Percentiles rank a stretch among this genome's conserved stretches.
Conservation (phyloP, 148 eudicot species). For the Agrostemma githago region DNA sequence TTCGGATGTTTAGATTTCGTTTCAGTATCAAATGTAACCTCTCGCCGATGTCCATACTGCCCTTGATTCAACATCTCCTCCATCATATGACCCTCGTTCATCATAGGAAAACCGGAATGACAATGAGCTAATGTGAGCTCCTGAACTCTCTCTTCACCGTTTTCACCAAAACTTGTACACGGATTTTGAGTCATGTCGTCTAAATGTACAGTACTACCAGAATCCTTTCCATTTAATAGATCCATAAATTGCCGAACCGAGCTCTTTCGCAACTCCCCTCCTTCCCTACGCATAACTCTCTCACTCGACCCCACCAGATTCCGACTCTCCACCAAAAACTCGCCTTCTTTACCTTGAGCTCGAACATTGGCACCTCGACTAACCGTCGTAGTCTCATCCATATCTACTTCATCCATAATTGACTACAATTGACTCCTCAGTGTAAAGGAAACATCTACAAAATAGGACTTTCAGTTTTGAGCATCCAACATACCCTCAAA, state of each 20-base stretch:
- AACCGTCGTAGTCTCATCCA: slow-evolving; percentile 36
- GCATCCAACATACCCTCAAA: not conserved
- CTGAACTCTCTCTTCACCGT: slow-evolving; percentile 49
- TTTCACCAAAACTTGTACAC: slow-evolving; percentile 35
- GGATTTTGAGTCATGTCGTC: slow-evolving; percentile 37
- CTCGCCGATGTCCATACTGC: slow-evolving; percentile 40
- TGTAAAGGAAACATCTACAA: slow-evolving; percentile 26
- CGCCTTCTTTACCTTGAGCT: slow-evolving; percentile 40
- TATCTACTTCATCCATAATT: slow-evolving; percentile 57
- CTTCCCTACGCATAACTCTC: slow-evolving; percentile 39
- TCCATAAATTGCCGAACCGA: slow-evolving; percentile 41
- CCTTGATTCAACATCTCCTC: slow-evolving; percentile 36
- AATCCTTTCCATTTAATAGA: slow-evolving; percentile 39
- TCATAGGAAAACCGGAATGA: slow-evolving; percentile 31
- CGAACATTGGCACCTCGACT: slow-evolving; percentile 33
- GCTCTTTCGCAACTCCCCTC: slow-evolving; percentile 33
- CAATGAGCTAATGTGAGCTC: slow-evolving; percentile 55
- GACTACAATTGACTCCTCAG: slow-evolving; percentile 15
- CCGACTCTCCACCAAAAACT: slow-evolving; percentile 29
- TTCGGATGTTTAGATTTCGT: slow-evolving; percentile 24
- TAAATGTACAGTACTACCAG: slow-evolving; percentile 26
- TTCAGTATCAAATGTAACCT: slow-evolving; percentile 33
- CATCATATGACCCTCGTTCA: slow-evolving; percentile 34
- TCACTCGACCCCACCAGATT: slow-evolving; percentile 35
- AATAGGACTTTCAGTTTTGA: not conserved